These are phyloP conservation scores for Apiotrichum domesticum DNA, from an alignment of 1,284 basidiomycete genomes.

Conservation along the genomic window DNA sequence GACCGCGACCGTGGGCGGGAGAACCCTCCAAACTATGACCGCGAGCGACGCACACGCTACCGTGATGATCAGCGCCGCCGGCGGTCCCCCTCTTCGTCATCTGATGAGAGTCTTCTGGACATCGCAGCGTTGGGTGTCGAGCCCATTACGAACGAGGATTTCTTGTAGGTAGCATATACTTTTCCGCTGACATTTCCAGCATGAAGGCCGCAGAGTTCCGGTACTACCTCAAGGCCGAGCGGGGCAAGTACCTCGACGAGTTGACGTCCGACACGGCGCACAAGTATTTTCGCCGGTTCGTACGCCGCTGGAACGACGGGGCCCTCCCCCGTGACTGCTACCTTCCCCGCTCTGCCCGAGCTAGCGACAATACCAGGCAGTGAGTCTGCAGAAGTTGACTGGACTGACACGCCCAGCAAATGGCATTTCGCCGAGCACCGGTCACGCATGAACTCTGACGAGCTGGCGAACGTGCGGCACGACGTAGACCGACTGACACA, in stretches of 20 bases:
- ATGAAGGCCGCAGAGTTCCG: constrained; percentile 35
- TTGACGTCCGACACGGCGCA: constrained; percentile 35
- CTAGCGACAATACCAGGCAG: constrained; percentile 36
- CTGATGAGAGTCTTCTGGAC: constrained; percentile 33
- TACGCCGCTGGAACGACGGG: constrained; percentile 45
- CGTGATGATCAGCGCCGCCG: not conserved
- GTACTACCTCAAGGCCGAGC: constrained; percentile 35
- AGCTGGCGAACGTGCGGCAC: constrained; percentile 15
- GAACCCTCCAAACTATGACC: not conserved
- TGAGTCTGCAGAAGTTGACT: too few species aligned
- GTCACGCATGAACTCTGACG: constrained; percentile 23
- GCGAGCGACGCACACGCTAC: too few species aligned
- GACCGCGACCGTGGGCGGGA: not conserved
- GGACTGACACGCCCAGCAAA: constrained; percentile 19
- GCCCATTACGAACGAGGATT: constrained; percentile 40
- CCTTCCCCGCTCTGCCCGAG: constrained; percentile 12
- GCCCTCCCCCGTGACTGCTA: constrained; percentile 35
- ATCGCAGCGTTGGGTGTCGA: constrained; percentile 34
- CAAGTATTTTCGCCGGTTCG: constrained; percentile 46
- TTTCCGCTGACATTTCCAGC: constrained; percentile 6
- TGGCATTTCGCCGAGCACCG: constrained; percentile 36
- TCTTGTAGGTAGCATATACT: constrained; percentile 33
- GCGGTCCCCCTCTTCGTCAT: constrained; percentile 6
- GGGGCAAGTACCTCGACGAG: constrained; percentile 43
- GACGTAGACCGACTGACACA: constrained; percentile 15